Conservation (phyloP, 108 stramenopile genomes). For the Conticribra guillardii region DNA sequence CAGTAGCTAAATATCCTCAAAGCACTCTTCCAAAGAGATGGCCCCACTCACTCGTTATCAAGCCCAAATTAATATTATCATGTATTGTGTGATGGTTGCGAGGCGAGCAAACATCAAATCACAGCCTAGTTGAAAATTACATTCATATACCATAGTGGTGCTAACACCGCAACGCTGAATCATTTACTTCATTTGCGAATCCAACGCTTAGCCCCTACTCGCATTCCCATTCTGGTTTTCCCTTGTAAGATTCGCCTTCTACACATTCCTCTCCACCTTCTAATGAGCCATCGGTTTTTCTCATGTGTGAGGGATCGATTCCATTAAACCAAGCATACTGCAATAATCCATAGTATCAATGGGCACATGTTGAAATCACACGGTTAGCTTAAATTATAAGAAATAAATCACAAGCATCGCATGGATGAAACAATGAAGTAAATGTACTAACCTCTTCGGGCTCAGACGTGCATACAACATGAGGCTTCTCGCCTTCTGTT, state of each 20-base stretch:
- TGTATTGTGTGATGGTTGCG: too few species aligned
- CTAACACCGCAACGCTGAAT: too few species aligned
- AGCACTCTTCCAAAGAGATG: too few species aligned
- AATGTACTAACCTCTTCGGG: slow-evolving; percentile 37
- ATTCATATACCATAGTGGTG: too few species aligned
- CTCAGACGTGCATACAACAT: slow-evolving; percentile 61
- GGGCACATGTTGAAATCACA: not conserved
- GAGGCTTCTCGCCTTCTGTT: slow-evolving; percentile 52
- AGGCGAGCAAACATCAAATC: too few species aligned
- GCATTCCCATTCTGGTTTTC: slow-evolving; percentile 72
- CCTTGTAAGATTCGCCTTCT: slow-evolving; percentile 54
- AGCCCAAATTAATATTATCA: too few species aligned
- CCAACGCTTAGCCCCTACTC: slow-evolving; percentile 4
- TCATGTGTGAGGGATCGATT: slow-evolving; percentile 49
- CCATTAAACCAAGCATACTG: slow-evolving; percentile 76
- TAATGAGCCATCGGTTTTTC: slow-evolving; percentile 34
- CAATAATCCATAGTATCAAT: not conserved
- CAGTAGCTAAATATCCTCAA: too few species aligned
- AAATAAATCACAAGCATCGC: too few species aligned
- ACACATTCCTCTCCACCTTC: slow-evolving; percentile 50
- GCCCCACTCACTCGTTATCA: too few species aligned
- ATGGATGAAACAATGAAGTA: too few species aligned
- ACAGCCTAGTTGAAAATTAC: not conserved
- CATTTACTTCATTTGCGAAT: too few species aligned
- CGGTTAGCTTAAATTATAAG: too few species aligned